Percentiles rank a stretch among this genome's conserved stretches.
phyloP scores from a whole-genome alignment of 1,139 yeast species.

The Geotrichum bryndzae region DNA sequence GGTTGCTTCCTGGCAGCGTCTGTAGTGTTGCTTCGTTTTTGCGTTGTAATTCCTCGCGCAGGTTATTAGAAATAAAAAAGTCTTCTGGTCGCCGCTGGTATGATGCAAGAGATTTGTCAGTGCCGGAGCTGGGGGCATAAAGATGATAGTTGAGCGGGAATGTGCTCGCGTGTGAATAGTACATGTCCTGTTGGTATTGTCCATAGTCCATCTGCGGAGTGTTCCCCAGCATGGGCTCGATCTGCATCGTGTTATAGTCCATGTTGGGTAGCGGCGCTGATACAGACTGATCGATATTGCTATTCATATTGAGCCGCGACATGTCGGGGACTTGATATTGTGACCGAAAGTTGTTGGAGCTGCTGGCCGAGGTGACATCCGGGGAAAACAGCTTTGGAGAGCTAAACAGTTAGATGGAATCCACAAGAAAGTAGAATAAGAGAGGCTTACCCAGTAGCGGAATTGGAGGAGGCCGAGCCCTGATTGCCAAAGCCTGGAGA shows the following conservation, averaged over 20 bases:
- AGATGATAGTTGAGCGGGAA: conserved; percentile 80
- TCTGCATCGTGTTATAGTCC: conserved; percentile 4
- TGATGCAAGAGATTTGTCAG: conserved; percentile 48
- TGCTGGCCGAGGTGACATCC: background rate
- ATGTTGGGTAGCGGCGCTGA: conserved; percentile 3
- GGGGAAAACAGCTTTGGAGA: conserved; percentile 5
- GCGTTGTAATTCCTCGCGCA: conserved; percentile 65
- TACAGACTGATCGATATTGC: background rate
- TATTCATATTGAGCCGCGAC: conserved; percentile 1
- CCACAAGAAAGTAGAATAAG: background rate
- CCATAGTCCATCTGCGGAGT: conserved; percentile 7
- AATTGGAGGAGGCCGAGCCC: background rate
- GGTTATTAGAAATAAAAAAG: conserved; percentile 64
- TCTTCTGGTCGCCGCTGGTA: conserved; percentile 65
- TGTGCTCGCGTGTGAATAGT: conserved; percentile 6
- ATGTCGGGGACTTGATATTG: conserved; percentile 7
- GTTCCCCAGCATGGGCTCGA: conserved; percentile 9
- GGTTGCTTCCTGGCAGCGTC: conserved; percentile 51
- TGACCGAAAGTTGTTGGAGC: background rate
- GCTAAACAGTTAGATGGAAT: background rate
- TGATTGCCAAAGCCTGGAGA: background rate
- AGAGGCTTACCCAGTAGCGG: conserved; percentile 1
- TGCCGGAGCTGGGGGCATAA: conserved; percentile 82
- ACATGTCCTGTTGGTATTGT: conserved; percentile 11
- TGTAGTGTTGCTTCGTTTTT: conserved; percentile 80